A percentile compares a stretch with the other conserved stretches of the same genome.
Evolutionary conservation across 768 basidiomycete genomes (phyloP).

Genomic region (Gymnopilus junonius): DNA sequence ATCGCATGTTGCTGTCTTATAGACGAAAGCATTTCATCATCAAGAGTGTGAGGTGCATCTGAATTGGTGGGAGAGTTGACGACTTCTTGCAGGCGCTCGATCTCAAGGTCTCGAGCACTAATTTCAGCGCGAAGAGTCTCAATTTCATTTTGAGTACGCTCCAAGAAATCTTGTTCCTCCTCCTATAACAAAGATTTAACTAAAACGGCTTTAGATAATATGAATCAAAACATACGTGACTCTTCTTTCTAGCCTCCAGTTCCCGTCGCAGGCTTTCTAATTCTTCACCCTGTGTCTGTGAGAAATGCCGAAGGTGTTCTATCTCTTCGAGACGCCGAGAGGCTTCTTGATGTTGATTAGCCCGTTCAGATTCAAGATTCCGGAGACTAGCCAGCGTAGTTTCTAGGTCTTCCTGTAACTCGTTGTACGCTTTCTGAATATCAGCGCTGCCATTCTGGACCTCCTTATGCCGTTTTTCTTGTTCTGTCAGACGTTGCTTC

Average conservation of each 20-base stretch:
- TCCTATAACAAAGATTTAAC: conserved; percentile 36
- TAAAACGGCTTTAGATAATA: not conserved
- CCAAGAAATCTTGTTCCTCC: conserved; percentile 67
- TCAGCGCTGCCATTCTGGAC: conserved; percentile 57
- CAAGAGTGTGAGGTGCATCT: conserved; percentile 55
- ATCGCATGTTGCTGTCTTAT: conserved; percentile 77
- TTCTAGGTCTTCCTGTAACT: conserved; percentile 67
- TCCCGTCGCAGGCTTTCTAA: conserved; percentile 55
- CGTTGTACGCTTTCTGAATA: conserved; percentile 62
- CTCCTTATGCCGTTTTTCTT: conserved; percentile 56
- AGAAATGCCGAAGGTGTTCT: conserved; percentile 50
- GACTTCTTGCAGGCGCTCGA: conserved; percentile 58
- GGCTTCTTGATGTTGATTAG: conserved; percentile 58
- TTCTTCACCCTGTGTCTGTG: conserved; percentile 57
- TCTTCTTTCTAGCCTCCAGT: conserved; percentile 47
- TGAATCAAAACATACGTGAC: conserved; percentile 35
- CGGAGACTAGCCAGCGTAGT: conserved; percentile 54
- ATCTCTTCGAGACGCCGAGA: conserved; percentile 60
- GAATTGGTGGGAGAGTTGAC: conserved; percentile 45
- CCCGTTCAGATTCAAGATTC: conserved; percentile 69
- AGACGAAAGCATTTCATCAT: conserved; percentile 75
- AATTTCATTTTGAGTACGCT: conserved; percentile 68
- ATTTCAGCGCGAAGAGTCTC: conserved; percentile 72
- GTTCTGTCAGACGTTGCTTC: conserved; percentile 46
- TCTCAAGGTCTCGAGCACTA: conserved; percentile 64